phyloP scores from a whole-genome alignment of 176 grass and related monocot species.

The Bonia amplexicaulis region DNA sequence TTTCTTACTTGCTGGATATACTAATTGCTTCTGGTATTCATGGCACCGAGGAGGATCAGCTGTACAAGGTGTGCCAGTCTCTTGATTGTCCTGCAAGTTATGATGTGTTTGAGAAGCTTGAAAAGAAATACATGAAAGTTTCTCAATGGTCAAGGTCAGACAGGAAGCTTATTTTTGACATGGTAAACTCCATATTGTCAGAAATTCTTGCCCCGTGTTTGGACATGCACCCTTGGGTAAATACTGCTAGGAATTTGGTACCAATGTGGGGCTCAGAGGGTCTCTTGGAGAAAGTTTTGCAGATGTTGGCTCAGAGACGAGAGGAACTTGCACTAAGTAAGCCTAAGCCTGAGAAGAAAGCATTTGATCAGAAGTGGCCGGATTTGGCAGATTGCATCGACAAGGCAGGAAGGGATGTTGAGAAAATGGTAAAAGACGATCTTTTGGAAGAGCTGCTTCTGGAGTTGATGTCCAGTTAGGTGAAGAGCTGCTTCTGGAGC shows the following conservation, averaged over 20 bases:
- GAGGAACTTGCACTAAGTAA: constrained; percentile 21
- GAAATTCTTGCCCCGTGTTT: constrained; percentile 68
- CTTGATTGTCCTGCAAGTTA: constrained; percentile 47
- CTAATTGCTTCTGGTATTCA: constrained; percentile 80
- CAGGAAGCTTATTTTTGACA: constrained; percentile 75
- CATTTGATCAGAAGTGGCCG: constrained; percentile 48
- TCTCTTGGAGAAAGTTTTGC: constrained; percentile 63
- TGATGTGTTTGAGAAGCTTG: constrained; percentile 65
- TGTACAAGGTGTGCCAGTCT: constrained; percentile 55
- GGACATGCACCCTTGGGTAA: constrained; percentile 70
- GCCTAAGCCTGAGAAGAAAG: constrained; percentile 38
- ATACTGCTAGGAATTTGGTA: constrained; percentile 25
- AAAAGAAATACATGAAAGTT: constrained; percentile 66
- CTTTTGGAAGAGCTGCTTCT: constrained; percentile 65
- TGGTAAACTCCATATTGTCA: constrained; percentile 61
- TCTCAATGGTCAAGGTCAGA: constrained; percentile 53
- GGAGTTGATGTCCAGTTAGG: constrained; percentile 40
- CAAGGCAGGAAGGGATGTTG: constrained; percentile 62
- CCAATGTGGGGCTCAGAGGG: constrained; percentile 76
- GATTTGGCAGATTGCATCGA: constrained; percentile 48
- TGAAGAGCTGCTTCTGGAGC: background rate
- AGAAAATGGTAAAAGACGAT: constrained; percentile 63
- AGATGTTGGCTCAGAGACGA: constrained; percentile 35
- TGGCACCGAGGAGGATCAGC: constrained; percentile 27
- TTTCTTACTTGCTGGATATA: constrained; percentile 73